Base-by-base conservation (phyloP, 83 land plant genomes). In the Isoetes engelmannii region DNA sequence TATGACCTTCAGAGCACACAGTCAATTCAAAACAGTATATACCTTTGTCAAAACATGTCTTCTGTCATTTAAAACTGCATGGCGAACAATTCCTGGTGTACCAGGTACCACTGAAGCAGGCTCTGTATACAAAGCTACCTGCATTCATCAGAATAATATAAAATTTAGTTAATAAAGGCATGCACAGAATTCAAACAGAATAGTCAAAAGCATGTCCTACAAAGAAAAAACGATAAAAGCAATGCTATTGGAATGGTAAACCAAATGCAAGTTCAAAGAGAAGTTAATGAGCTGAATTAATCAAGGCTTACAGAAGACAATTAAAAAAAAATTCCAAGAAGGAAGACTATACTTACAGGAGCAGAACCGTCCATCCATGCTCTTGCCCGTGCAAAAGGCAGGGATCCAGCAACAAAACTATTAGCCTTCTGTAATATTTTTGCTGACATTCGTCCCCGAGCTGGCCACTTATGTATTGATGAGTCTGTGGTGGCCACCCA, bases 401-500 rank as follows among this genome's bases (percentile, higher is more conserved):
- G 76, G 65, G 93, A 84, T 7, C 97, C 99, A 56, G 99, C 99
- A 53, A 94, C 81, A 62, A 94, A 94, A 60, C 96, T 83, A 61
- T 84, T 87, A 17, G 93, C 99, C 69, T 74, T 90, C 69, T 87
- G 83, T 46, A 94, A 83, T 44, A 70, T 81, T 73, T 85, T 90
- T 44, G 74, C 80, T 43, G 93, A 84, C 68, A 72, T 82, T 21
- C 74, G 81, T 46, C 77, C 96, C 62, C 89, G 87, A 55, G 96
- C 85, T 62, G 92, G 92, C 99, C 97, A 94, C 76, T 75, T 87
- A 68, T 83, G 68, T n/a, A 94, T 69, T 43, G 92, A 84, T 43
- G 99, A 90, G 74, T 94, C 97, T 48, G 99, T 84, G 7, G 93
- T 84, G 2, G 96, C 93, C 71, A 85, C 87, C 96, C 99, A 94